Evolutionary conservation across 768 basidiomycete species (phyloP), one percentile per base, ranked within the genome.

Genomic region (Tulasnella calospora): DNA sequence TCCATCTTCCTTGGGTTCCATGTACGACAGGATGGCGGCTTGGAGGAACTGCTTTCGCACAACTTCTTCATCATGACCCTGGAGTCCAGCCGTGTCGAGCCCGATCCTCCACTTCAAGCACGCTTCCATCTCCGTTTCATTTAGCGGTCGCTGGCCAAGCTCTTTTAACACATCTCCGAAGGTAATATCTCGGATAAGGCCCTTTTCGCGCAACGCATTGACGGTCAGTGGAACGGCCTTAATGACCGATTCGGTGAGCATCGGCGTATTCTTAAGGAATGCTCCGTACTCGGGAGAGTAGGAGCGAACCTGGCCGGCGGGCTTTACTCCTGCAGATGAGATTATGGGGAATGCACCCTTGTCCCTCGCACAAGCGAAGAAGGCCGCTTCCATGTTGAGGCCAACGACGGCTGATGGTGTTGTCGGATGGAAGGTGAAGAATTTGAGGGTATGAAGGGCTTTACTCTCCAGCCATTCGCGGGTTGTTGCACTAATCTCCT

Each of bases 381-480:
- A 98, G 1, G 92, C 90, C 0, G 87, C 84, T 83, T 95, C 92
- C 78, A 96, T 88, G 21, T 89, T 84, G 13, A 84, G 85, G 0
- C 94, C 91, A 40, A 98, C 93, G 71, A 93, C 89, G 1, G 89
- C 83, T 0, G 93, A 94, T 0, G 97, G 97, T 0, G 97, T 97
- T 0, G 97, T 97, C 2, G 88, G 85, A 80, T 91, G 89, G 84
- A 95, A 98, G 1, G 94, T 92, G 86, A 98, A 98, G 85, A 98
- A 98, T 79, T 89, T 90, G 74, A 98, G 86, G 7, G 92, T 88
- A 81, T 98, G 97, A 23, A 95, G 84, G 19, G 90, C 91, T 21
- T 92, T 88, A 35, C 84, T 84, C 33, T 87, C 87, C 15, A 96
- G 83, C 86, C 88, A 87, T 23, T 83, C 81, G 73, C 83, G 77